These are phyloP conservation scores for Leishmania lainsoni DNA, from an alignment of 208 protist species.

Conservation along the genomic window DNA sequence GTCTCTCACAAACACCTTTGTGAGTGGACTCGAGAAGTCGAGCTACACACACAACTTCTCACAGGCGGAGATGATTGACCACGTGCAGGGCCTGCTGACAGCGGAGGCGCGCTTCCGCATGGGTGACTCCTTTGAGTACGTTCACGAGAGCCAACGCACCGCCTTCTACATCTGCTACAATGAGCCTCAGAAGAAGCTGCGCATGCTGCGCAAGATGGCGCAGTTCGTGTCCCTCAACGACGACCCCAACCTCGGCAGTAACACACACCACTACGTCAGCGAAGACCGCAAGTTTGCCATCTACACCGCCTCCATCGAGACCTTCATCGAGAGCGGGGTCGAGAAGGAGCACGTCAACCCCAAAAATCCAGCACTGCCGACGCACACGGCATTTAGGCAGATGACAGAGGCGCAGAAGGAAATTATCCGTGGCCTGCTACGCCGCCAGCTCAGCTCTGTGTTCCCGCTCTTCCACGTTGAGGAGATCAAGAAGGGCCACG, in stretches of 20 bases:
- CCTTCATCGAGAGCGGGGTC: conserved; percentile 45
- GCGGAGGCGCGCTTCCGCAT: conserved; percentile 52
- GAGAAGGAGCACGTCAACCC: conserved; percentile 47
- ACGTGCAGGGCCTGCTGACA: conserved; percentile 69
- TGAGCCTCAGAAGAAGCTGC: conserved; percentile 40
- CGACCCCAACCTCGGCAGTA: conserved; percentile 33
- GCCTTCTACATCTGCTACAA: conserved; percentile 84
- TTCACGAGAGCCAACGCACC: conserved; percentile 44
- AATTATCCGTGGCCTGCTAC: conserved; percentile 73
- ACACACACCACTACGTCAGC: conserved; percentile 63
- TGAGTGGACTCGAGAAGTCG: conserved; percentile 45
- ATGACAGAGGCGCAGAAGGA: conserved; percentile 45
- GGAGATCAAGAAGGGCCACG: conserved; percentile 30
- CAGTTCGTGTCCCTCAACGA: conserved; percentile 44
- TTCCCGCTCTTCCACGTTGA: conserved; percentile 55
- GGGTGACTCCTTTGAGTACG: conserved; percentile 71
- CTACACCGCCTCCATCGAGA: conserved; percentile 55
- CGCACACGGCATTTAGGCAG: conserved; percentile 35
- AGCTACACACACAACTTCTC: conserved; percentile 55
- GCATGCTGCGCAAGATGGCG: conserved; percentile 62
- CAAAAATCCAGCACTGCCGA: conserved; percentile 30
- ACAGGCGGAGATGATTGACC: conserved; percentile 44
- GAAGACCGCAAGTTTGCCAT: conserved; percentile 55
- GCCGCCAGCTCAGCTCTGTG: conserved; percentile 55
- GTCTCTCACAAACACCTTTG: conserved; percentile 39